These are phyloP conservation scores for Eremochloa ophiuroides DNA, from an alignment of 176 grass and related monocot species.

Conservation along the genomic window DNA sequence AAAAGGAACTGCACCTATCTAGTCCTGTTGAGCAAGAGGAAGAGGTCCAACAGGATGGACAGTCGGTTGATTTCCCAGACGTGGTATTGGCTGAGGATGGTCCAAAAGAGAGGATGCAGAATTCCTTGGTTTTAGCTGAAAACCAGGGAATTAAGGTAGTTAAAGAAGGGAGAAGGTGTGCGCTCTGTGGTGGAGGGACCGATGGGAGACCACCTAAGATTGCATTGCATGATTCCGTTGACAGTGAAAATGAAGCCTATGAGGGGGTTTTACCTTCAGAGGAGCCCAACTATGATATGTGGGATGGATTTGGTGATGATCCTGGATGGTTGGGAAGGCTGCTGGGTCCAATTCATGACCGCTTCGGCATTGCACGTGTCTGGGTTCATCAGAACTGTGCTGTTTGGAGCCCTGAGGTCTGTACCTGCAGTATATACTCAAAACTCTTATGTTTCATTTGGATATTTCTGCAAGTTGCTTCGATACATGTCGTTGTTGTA, in stretches of 20 bases:
- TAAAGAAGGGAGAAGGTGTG: constrained; percentile 86
- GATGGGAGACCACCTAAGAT: constrained; percentile 83
- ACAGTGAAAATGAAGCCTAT: constrained; percentile 91
- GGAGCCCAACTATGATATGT: constrained; percentile 85
- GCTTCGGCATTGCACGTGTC: constrained; percentile 76
- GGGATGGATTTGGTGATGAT: constrained; percentile 92
- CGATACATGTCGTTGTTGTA: neutral
- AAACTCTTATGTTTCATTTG: neutral
- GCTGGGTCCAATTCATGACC: constrained; percentile 87
- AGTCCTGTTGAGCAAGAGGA: constrained; percentile 29
- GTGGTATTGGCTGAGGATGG: constrained; percentile 29
- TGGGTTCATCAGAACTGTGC: constrained; percentile 99
- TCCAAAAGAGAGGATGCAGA: constrained; percentile 32
- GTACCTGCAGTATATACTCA: constrained; percentile 7
- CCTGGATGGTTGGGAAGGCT: constrained; percentile 88
- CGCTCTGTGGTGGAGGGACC: constrained; percentile 85
- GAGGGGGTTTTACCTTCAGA: constrained; percentile 84
- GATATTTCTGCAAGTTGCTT: neutral
- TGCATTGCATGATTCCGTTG: constrained; percentile 63
- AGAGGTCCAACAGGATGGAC: constrained; percentile 18
- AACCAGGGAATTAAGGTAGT: constrained; percentile 22
- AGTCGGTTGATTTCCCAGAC: constrained; percentile 25
- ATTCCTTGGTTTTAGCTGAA: constrained; percentile 31
- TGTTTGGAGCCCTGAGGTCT: constrained; percentile 94
- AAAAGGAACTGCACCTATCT: constrained; percentile 23